Evolutionary conservation across 1,284 basidiomycete species (phyloP), one percentile per base, ranked within the genome.

Genomic region (Ustilago crameri): DNA sequence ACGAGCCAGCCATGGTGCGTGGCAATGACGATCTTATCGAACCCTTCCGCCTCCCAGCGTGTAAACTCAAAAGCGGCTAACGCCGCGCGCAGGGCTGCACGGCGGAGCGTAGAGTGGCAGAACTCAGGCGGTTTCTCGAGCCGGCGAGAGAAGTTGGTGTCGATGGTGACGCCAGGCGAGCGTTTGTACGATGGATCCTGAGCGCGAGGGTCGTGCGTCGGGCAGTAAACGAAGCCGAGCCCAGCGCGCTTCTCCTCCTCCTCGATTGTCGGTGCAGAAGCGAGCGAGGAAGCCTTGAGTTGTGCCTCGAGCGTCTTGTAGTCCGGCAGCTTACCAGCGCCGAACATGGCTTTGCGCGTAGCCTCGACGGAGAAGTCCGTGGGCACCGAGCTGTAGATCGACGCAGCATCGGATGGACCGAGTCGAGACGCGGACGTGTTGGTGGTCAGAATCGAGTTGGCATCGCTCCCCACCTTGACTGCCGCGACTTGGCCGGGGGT

Each of bases 1-100:
- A 82, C 81, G 15, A 83, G 65, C 81, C 81, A 83, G 5, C 55
- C 44, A 41, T 82, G 74, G 41, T 79, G 72, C 8, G 75, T 76
- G 23, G 75, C 81, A 15, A 83, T 56, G 22, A 83, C 81, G 38
- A 83, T 62, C 66, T 82, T 78, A 60, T 82, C 76, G 23, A 81
- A 81, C 9, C 81, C 81, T 47, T 83, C 81, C 14, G 71, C 48
- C 34, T 82, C 79, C 81, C 81, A 83, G 2, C 37, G 50, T 7
- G 52, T 41, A 46, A 74, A 81, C 41, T 83, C 81, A 34, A 83
- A 58, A 4, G 79, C 81, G 4, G 81, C 80, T 1, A 81, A 38
- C 2, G 70, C 81, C 12, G 78, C 60, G 3, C 81, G 74, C 26
- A 83, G 49, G 5, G 73, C 74, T 12, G 80, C 81, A 3, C 81